Percentiles rank a stretch among this genome's conserved stretches.
phyloP scores from a whole-genome alignment of 139 green algal genomes.

The Pseudopediastrum boryanum region DNA sequence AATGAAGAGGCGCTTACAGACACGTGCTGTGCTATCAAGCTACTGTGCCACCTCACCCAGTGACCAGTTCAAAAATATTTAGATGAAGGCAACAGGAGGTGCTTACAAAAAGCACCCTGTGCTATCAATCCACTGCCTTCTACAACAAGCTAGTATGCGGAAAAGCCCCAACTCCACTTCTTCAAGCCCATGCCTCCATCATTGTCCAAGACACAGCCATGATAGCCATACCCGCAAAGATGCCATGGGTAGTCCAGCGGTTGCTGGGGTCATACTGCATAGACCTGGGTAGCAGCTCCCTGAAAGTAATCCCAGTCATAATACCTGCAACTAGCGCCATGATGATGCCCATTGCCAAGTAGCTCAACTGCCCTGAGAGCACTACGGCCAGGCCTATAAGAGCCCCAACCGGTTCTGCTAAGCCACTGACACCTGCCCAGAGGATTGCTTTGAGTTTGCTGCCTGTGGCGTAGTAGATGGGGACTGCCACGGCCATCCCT shows the following conservation, averaged over 20 bases:
- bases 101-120: no score
- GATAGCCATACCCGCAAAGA: constrained; percentile 69
- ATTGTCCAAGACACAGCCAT: constrained; percentile 72
- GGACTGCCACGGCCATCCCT: constrained; percentile 79
- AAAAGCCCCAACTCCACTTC: no score
- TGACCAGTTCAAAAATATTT: no score
- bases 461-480: constrained; percentile 84
- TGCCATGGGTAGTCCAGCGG: neutral
- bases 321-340: neutral
- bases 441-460: constrained; percentile 65
- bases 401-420: constrained; percentile 79
- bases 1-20: no score
- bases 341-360: constrained; percentile 16
- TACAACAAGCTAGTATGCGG: no score
- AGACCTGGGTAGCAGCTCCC: constrained; percentile 4
- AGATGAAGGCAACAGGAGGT: no score
- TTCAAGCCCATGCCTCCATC: no score
- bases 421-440: constrained; percentile 66
- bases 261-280: constrained; percentile 40
- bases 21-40: no score
- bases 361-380: constrained; percentile 15
- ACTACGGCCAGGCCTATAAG: constrained; percentile 54
- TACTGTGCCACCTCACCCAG: no score
- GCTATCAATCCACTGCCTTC: no score
- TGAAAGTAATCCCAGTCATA: constrained; percentile 1